Percentiles rank a stretch among this genome's conserved stretches.
These are phyloP conservation scores for Phyllosticta capitalensis DNA, from an alignment of 2,329 filamentous ascomycete genomes.

Conservation along the genomic window DNA sequence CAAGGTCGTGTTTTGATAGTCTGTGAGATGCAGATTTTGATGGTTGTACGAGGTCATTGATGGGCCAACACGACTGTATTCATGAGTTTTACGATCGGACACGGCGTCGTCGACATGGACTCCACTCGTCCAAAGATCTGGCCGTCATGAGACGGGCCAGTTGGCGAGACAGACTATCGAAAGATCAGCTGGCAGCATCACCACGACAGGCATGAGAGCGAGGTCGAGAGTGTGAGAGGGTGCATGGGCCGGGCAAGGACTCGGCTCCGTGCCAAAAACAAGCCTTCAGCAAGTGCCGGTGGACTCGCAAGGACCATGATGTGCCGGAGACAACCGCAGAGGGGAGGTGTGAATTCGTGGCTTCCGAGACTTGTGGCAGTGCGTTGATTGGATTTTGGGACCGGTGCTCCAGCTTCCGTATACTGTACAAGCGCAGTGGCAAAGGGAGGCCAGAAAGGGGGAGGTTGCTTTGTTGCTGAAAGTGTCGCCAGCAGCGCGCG, in stretches of 20 bases:
- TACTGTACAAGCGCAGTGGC: neutral
- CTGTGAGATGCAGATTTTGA: neutral
- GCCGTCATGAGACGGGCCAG: neutral
- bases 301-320: neutral
- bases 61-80: neutral
- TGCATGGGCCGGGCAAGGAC: neutral
- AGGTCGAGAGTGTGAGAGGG: neutral
- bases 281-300: neutral
- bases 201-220: neutral
- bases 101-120: neutral
- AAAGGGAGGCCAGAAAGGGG: neutral
- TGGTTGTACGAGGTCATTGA: neutral
- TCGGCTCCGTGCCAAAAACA: neutral
- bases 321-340: neutral
- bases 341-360: neutral
- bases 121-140: neutral
- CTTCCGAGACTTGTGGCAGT: neutral
- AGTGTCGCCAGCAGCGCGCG: no score
- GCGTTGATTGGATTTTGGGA: neutral
- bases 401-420: neutral
- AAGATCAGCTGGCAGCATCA: neutral
- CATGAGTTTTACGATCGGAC: neutral
- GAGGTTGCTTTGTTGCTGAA: no score
- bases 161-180: neutral
- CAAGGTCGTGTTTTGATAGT: neutral